phyloP scores from a whole-genome alignment of 441 rosid genomes.

The Capsella rubella region DNA sequence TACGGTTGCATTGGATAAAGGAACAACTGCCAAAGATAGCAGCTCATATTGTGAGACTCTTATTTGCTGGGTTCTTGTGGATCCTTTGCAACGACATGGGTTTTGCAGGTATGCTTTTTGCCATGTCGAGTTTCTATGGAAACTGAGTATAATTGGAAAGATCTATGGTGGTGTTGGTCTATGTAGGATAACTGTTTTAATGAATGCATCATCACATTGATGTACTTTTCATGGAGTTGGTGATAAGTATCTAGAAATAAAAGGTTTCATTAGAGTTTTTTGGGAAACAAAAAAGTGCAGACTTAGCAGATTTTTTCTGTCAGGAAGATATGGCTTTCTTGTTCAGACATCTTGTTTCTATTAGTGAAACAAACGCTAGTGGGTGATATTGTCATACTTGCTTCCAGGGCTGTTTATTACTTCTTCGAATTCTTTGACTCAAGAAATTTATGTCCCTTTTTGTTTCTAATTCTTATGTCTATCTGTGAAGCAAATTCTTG shows the following conservation, averaged over 20 bases:
- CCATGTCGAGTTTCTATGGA: background rate
- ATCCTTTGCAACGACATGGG: conserved; percentile 89
- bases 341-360: conserved; percentile 6
- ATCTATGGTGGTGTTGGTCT: conserved; percentile 9
- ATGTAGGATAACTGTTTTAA: background rate
- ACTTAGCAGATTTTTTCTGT: background rate
- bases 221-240: conserved; percentile 15
- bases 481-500: background rate
- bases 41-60: conserved; percentile 69
- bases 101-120: conserved; percentile 84
- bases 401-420: conserved; percentile 1
- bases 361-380: conserved; percentile 16
- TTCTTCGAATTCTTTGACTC: background rate
- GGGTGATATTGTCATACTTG: conserved; percentile 5
- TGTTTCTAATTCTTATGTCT: background rate
- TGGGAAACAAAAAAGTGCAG: background rate
- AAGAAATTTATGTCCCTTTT: background rate
- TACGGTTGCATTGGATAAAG: conserved; percentile 69
- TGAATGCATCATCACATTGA: conserved; percentile 1
- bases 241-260: conserved; percentile 17
- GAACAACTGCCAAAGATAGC: conserved; percentile 46
- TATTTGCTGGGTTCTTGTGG: conserved; percentile 98
- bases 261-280: background rate
- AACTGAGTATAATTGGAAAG: background rate
- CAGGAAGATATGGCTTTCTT: conserved; percentile 21